Evolutionary conservation across 768 basidiomycete species (phyloP), one percentile per base, ranked within the genome.

Genomic region (Galerina marginata): DNA sequence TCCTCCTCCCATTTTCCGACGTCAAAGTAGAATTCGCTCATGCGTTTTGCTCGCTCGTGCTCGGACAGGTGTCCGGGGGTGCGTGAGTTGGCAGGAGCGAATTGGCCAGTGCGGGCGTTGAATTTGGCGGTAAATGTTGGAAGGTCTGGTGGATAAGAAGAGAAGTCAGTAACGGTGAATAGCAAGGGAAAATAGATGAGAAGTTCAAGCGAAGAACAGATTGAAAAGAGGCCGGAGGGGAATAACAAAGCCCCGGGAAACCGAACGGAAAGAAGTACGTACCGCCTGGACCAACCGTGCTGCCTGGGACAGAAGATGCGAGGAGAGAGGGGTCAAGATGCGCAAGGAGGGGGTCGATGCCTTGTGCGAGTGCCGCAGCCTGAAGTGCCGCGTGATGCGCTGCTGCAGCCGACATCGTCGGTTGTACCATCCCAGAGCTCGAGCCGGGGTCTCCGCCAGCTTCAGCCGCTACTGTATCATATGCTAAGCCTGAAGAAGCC

Each of bases 1-100:
- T 93, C 85, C 54, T 83, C 64, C 73, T 93, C 88, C 92, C 92
- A 95, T 48, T 81, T 82, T n/a, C 80, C 81, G 20, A 92, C 88
- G 63, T 95, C 92, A 62, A 95, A 95, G 74, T 92, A 95, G 67
- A 92, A 90, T 69, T 89, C 84, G 79, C 90, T 92, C 92, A 94
- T 94, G 44, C 93, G 84, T 72, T 88, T 87, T 68, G 87, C 87
- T 5, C 92, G 86, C 64, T 93, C 92, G 64, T 85, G 91, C 69
- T 94, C 93, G 15, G 88, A 89, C 53, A 95, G 71, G 68, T 93
- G 91, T 3, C 83, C 75, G 6, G 93, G 92, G 54, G 91, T 87
- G 25, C 92, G 85, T 14, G 83, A 85, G 54, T 91, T 87, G 3
- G 79, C 69, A 15, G 83, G 80, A 9, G 92, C 74, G 65, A 95